These are phyloP conservation scores for Cryptosporidium felis DNA, from an alignment of 169 alveolate species.

Conservation along the genomic window DNA sequence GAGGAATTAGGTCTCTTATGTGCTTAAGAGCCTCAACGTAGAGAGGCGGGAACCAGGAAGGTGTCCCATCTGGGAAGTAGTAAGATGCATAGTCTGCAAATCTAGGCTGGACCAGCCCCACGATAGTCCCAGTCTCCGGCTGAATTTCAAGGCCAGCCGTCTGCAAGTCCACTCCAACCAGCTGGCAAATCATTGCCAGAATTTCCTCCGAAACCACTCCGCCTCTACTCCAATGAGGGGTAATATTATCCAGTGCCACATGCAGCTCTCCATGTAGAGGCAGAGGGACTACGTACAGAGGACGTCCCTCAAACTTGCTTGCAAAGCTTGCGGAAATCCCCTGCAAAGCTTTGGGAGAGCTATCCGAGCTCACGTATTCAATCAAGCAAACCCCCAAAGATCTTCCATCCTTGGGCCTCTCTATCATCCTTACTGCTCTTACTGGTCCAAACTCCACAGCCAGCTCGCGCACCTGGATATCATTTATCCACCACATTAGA, in stretches of 20 bases:
- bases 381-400: constrained; percentile 65
- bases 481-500: constrained; percentile 70
- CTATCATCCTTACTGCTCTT: constrained; percentile 63
- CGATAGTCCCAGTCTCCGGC: constrained; percentile 68
- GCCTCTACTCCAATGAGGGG: constrained; percentile 72
- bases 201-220: constrained; percentile 57
- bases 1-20: constrained; percentile 55
- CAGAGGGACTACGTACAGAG: constrained; percentile 62
- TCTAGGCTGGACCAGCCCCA: constrained; percentile 69
- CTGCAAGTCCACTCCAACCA: constrained; percentile 66
- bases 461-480: constrained; percentile 45
- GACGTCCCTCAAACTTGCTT: constrained; percentile 60
- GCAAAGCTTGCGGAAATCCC: constrained; percentile 70
- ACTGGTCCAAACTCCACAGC: constrained; percentile 62
- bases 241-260: constrained; percentile 60
- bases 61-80: constrained; percentile 68
- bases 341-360: constrained; percentile 64
- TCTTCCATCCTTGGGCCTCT: constrained; percentile 68
- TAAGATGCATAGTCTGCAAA: constrained; percentile 70
- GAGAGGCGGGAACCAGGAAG: constrained; percentile 70
- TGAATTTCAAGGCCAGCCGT: constrained; percentile 68
- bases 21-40: constrained; percentile 66
- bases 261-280: constrained; percentile 68
- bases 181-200: constrained; percentile 63
- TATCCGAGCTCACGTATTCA: constrained; percentile 61